Evolutionary conservation across 1,139 yeast species (phyloP), one percentile per base, ranked within the genome.

Genomic region (Geotrichum restrictum): DNA sequence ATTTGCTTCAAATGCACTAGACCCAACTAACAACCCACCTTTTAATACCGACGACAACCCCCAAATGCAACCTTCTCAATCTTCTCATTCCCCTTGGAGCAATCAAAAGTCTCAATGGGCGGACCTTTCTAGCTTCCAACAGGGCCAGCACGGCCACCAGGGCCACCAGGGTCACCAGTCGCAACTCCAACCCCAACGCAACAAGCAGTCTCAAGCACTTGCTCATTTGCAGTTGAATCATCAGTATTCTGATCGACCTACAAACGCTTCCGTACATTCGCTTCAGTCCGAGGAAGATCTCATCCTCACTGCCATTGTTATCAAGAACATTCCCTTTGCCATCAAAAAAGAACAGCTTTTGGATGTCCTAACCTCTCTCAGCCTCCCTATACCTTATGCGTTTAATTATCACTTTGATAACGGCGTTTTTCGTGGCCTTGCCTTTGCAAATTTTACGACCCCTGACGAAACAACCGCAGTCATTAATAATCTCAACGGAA

Each of bases 401-500:
- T 94, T 93, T 73, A 93, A 93, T 70, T 93, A 93, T 71, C 99
- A 93, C 71, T 93, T 94, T 69, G 99, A 93, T 69, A 91, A 89
- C 69, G 99, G 99, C 13, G 97, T 94, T 3, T 93, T 93, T 67
- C 78, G 99, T 59, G 99, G 99, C 14, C 77, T 93, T 63, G 98
- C 98, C 0, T 93, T 93, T 77, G 99, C 99, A 4, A 93, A 93
- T 69, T 93, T 93, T 71, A 87, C 97, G 33, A 85, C 95, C 22
- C 85, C 97, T 22, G 96, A 89, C 58, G 99, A 93, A 66, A 91
- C 99, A 2, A 82, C 91, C 3, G 73, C 82, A 62, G 98, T 91
- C 14, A 95, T 93, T 41, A 78, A 80, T 53, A 80, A 81, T 56
- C 75, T 93, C 60, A 93, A 93, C 66, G 97, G 98, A 10, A 79